phyloP scores from a whole-genome alignment of 768 basidiomycete genomes.

The Tulasnella calospora region DNA sequence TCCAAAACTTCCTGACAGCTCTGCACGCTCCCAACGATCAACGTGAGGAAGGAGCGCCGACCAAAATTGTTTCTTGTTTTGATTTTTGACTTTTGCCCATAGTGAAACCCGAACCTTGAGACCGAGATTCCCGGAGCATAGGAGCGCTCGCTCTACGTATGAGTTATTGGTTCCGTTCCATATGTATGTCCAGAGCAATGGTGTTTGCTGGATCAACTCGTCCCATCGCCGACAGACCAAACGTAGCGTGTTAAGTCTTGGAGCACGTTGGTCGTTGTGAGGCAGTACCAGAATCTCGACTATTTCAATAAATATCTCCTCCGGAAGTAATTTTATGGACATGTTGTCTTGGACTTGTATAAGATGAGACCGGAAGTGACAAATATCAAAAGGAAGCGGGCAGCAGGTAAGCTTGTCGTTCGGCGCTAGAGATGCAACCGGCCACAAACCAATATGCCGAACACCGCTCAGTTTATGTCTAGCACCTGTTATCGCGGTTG shows the following conservation, averaged over 20 bases:
- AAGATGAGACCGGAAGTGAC: too few relatives aligned
- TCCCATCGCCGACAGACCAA: neutral
- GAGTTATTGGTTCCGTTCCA: neutral
- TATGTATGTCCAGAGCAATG: neutral
- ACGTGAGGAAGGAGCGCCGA: neutral
- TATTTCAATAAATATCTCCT: neutral
- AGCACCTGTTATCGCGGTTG: too few relatives aligned
- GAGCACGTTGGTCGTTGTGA: neutral
- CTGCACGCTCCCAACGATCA: neutral
- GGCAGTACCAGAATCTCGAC: neutral
- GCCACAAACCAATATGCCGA: too few relatives aligned
- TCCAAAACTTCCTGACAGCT: neutral
- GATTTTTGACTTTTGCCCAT: neutral
- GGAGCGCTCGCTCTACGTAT: neutral
- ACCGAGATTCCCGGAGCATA: neutral
- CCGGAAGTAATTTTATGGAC: neutral
- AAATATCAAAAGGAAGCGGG: too few relatives aligned
- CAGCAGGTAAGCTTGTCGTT: too few relatives aligned
- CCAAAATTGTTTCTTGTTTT: neutral
- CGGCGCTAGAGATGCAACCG: too few relatives aligned
- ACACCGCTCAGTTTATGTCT: too few relatives aligned
- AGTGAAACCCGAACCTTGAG: neutral
- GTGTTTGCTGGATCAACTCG: neutral
- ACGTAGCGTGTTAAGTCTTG: neutral
- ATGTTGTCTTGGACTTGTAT: neutral